Base-by-base conservation (phyloP, 495 filamentous ascomycete species). In the Schizothecium vesticola region DNA sequence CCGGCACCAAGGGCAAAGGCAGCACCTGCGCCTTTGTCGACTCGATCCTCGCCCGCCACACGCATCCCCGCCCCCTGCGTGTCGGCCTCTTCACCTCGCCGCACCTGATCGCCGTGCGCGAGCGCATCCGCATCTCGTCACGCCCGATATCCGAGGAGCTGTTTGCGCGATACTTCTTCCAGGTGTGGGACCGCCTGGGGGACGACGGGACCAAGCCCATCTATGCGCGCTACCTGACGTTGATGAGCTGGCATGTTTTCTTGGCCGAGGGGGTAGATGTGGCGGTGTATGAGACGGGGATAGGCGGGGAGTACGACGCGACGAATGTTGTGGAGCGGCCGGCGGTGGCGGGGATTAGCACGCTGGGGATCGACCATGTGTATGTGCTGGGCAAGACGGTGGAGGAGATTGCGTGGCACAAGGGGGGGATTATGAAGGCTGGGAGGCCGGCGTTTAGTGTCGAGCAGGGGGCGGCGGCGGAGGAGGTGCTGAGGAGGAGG, bases 321-420 rank as follows among this genome's bases (percentile, higher is more conserved):
- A 99, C 95, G 8, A 99, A 99, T 72, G 85, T 98, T n/a, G 86
- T 97, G 21, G 82, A 85, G 22, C 79, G 84, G 25, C 94, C 94
- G 8, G 86, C 86, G 16, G 91, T 87, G 2, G 86, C 86, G 3
- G 93, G 89, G 0, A 91, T 99, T 58, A 92, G 89, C 13, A 93
- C 89, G 60, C 81, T 99, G 25, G 95, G 93, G 9, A 96, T 99
- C 70, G 96, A 99, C 71, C 95, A 99, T 72, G 87, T 88, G 16
- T 83, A 82, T 19, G 82, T 93, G 75, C 85, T 99, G 33, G 95
- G 95, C 16, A 77, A 86, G 36, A 96, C 95, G 0, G 88, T 97
- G 56, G 91, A 93, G 61, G 85, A 94, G 70, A 99, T 99, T 68
- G 94, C 96, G 4, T 98, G 96, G 95, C 94, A 99, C 74, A 98